Evolutionary conservation across 768 basidiomycete genomes (phyloP).

Genomic region (Mycena vitilis): DNA sequence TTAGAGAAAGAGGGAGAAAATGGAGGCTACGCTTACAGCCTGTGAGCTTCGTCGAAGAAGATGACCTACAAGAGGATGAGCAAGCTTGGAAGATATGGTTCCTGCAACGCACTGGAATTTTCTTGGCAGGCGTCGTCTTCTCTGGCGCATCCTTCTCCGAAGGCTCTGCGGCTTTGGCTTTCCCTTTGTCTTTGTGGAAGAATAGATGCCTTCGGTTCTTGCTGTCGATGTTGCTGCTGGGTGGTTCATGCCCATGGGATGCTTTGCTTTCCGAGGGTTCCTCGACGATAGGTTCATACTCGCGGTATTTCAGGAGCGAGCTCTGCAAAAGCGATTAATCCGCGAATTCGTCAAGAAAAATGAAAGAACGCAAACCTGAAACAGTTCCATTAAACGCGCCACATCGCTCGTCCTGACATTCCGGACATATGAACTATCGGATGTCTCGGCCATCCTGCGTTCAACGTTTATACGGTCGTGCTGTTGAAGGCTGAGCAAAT

Average conservation of each 20-base stretch:
- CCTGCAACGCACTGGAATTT: constrained; percentile 67
- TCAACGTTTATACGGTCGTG: constrained; percentile 83
- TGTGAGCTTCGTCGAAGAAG: constrained; percentile 90
- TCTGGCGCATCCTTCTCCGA: constrained; percentile 49
- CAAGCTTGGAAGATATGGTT: background rate
- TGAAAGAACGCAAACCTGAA: constrained; percentile 64
- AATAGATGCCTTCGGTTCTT: constrained; percentile 41
- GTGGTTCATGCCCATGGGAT: constrained; percentile 2
- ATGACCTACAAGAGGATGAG: constrained; percentile 54
- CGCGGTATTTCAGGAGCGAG: constrained; percentile 78
- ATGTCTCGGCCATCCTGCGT: constrained; percentile 63
- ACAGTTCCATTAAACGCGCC: constrained; percentile 86
- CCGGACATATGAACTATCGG: constrained; percentile 55
- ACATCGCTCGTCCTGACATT: constrained; percentile 81
- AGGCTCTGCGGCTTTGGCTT: constrained; percentile 46
- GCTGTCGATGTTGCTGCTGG: background rate
- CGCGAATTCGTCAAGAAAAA: background rate
- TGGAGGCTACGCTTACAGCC: constrained; percentile 60
- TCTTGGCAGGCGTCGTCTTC: constrained; percentile 61
- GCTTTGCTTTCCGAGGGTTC: constrained; percentile 1
- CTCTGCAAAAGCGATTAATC: constrained; percentile 52
- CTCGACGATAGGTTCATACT: constrained; percentile 56
- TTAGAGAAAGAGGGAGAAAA: constrained; percentile 7
- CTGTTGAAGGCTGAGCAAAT: constrained; percentile 49
- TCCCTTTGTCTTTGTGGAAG: constrained; percentile 46